These are phyloP conservation scores for Colletotrichum salicis DNA, from an alignment of 2,329 filamentous ascomycete genomes.

Conservation along the genomic window DNA sequence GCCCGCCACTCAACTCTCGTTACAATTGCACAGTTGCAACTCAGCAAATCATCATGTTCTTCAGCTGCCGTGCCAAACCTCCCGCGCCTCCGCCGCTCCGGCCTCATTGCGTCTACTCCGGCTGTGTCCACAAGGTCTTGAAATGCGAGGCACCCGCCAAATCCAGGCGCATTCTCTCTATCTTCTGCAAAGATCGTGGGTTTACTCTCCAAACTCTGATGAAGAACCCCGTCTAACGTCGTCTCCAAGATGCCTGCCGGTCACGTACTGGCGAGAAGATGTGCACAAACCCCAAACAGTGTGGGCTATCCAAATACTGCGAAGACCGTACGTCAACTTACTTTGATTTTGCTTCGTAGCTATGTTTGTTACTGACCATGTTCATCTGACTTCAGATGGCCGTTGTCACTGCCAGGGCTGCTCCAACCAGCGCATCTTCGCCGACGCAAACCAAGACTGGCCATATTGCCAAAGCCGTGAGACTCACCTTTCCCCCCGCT, in stretches of 20 bases:
- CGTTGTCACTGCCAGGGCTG: constrained; percentile 34
- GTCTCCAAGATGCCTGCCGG: constrained; percentile 34
- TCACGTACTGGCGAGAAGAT: constrained; percentile 34
- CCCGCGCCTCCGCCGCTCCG: neutral
- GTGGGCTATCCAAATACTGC: constrained; percentile 32
- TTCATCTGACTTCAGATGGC: constrained; percentile 6
- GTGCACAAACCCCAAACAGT: constrained; percentile 33
- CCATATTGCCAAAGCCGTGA: constrained; percentile 36
- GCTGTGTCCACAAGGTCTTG: constrained; percentile 28
- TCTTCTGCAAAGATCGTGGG: constrained; percentile 37
- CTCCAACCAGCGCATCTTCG: constrained; percentile 17
- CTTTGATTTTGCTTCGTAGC: neutral
- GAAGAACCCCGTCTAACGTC: neutral
- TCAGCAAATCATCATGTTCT: constrained; percentile 28
- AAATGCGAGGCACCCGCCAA: constrained; percentile 30
- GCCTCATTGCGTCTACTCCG: constrained; percentile 19
- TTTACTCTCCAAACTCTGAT: neutral
- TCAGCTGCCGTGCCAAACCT: constrained; percentile 30
- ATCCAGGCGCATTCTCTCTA: constrained; percentile 14
- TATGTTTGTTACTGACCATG: neutral
- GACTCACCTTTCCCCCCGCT: neutral
- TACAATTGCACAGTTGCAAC: neutral
- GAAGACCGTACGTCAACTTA: constrained; percentile 29
- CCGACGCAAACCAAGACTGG: constrained; percentile 28
- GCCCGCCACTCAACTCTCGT: neutral